Evolutionary conservation across 1,139 yeast genomes (phyloP).

Genomic region (Saccharomyces pastorianus): DNA sequence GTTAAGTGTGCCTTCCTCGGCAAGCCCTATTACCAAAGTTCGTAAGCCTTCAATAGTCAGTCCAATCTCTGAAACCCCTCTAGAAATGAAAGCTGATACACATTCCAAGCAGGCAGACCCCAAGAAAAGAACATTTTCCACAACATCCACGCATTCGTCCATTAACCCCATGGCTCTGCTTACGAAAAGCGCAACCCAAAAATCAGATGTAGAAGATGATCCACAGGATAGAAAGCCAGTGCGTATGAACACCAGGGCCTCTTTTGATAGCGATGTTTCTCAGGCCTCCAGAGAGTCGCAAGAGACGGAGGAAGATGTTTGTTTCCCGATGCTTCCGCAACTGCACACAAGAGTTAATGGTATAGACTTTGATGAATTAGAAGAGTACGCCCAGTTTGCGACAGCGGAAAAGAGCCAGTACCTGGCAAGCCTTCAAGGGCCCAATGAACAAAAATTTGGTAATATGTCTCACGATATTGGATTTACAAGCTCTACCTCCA

Average conservation of each 20-base stretch:
- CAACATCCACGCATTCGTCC: slow-evolving; percentile 5
- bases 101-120: slow-evolving; percentile 6
- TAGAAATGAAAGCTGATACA: neutral
- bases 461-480: slow-evolving; percentile 3
- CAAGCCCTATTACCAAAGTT: neutral
- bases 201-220: slow-evolving; percentile 4
- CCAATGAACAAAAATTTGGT: neutral
- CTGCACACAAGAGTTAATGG: slow-evolving; percentile 54
- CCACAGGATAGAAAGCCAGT: slow-evolving; percentile 9
- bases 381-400: slow-evolving; percentile 56
- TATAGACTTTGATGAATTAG: slow-evolving; percentile 71
- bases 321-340: slow-evolving; percentile 85
- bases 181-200: slow-evolving; percentile 10
- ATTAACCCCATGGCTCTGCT: slow-evolving; percentile 1
- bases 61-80: neutral
- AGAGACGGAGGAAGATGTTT: slow-evolving; percentile 94
- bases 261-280: slow-evolving; percentile 58
- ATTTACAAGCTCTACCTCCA: slow-evolving; percentile 28
- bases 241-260: slow-evolving; percentile 26
- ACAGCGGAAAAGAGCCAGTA: slow-evolving; percentile 21
- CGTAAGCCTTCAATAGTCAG: neutral
- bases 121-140: slow-evolving; percentile 7
- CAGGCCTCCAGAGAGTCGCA: slow-evolving; percentile 67
- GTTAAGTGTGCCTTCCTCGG: neutral
- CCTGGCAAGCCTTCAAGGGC: slow-evolving; percentile 1